Evolutionary conservation across 2,329 filamentous ascomycete genomes (phyloP).

Genomic region (Bipolaris gigantea): DNA sequence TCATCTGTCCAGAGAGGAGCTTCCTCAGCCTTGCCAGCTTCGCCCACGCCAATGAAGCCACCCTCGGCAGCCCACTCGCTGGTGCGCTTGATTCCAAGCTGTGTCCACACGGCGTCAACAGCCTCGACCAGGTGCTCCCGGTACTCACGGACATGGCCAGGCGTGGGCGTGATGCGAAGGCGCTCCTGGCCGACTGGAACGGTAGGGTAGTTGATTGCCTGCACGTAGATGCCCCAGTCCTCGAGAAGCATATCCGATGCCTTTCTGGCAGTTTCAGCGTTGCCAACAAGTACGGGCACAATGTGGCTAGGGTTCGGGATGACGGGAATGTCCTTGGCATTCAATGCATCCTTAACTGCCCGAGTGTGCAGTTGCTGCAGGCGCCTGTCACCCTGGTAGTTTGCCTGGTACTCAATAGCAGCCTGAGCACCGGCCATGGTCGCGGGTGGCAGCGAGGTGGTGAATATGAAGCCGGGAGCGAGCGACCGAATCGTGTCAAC

Average conservation of each 20-base stretch:
- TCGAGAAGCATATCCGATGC: slow-evolving; percentile 90
- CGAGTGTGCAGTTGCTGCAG: slow-evolving; percentile 96
- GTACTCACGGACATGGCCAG: slow-evolving; percentile 82
- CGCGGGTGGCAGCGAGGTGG: slow-evolving; percentile 90
- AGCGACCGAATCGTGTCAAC: slow-evolving; percentile 93
- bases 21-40: slow-evolving; percentile 61
- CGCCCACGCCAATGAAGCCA: slow-evolving; percentile 92
- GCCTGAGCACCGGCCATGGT: slow-evolving; percentile 93
- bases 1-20: slow-evolving; percentile 87
- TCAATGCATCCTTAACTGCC: slow-evolving; percentile 84
- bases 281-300: slow-evolving; percentile 88
- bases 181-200: slow-evolving; percentile 98
- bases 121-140: slow-evolving; percentile 84
- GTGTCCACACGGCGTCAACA: slow-evolving; percentile 83
- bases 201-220: slow-evolving; percentile 98
- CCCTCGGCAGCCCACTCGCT: slow-evolving; percentile 89
- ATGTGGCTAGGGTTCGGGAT: slow-evolving; percentile 98
- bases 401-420: slow-evolving; percentile 92
- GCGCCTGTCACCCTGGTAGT: slow-evolving; percentile 79
- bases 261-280: slow-evolving; percentile 87
- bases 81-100: slow-evolving; percentile 88
- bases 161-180: slow-evolving; percentile 92
- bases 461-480: slow-evolving; percentile 98
- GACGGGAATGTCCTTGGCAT: slow-evolving; percentile 82
- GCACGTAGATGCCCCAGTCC: slow-evolving; percentile 93